A percentile compares a stretch with the other conserved stretches of the same genome.
These are phyloP conservation scores for Boletus rubroflammeus DNA, from an alignment of 768 basidiomycete genomes.

Conservation along the genomic window DNA sequence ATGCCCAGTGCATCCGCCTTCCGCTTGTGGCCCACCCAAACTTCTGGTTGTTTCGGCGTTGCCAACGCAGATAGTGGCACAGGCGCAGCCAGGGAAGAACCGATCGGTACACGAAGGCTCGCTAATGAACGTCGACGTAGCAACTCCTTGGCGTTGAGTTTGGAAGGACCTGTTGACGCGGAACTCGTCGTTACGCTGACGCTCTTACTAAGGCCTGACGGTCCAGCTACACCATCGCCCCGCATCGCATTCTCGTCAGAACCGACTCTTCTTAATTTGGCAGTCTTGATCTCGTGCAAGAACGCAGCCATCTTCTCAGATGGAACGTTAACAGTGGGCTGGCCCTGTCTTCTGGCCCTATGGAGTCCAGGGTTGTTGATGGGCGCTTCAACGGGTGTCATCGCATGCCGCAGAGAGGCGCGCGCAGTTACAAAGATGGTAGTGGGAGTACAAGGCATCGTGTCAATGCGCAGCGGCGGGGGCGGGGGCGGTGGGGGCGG, in stretches of 20 bases:
- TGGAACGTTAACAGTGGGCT: slow-evolving; percentile 68
- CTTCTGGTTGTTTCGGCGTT: slow-evolving; percentile 7
- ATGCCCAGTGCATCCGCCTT: slow-evolving; percentile 22
- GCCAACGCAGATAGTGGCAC: slow-evolving; percentile 7
- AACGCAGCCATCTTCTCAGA: slow-evolving; percentile 84
- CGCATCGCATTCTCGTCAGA: slow-evolving; percentile 20
- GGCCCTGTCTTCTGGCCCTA: slow-evolving; percentile 45
- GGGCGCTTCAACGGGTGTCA: slow-evolving; percentile 58
- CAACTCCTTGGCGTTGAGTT: slow-evolving; percentile 18
- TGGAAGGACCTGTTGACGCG: slow-evolving; percentile 1
- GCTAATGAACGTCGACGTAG: slow-evolving; percentile 26
- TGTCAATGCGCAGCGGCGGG: slow-evolving; percentile 31
- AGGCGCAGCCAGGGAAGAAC: slow-evolving; percentile 22
- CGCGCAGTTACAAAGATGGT: slow-evolving; percentile 56
- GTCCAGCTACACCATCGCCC: slow-evolving; percentile 21
- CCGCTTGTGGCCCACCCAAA: slow-evolving; percentile 30
- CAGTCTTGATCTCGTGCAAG: slow-evolving; percentile 75
- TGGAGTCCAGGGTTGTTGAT: slow-evolving; percentile 47
- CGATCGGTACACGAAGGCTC: slow-evolving; percentile 25
- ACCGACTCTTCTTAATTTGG: slow-evolving; percentile 57
- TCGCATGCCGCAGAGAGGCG: slow-evolving; percentile 56
- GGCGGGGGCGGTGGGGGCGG: slow-evolving; percentile 41
- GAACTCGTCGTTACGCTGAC: slow-evolving; percentile 14
- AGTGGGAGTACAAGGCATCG: slow-evolving; percentile 27
- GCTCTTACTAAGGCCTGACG: slow-evolving; percentile 31